These are phyloP conservation scores for Phaeosphaeriaceae sp. DNA, from an alignment of 2,329 filamentous ascomycete genomes.

Conservation along the genomic window DNA sequence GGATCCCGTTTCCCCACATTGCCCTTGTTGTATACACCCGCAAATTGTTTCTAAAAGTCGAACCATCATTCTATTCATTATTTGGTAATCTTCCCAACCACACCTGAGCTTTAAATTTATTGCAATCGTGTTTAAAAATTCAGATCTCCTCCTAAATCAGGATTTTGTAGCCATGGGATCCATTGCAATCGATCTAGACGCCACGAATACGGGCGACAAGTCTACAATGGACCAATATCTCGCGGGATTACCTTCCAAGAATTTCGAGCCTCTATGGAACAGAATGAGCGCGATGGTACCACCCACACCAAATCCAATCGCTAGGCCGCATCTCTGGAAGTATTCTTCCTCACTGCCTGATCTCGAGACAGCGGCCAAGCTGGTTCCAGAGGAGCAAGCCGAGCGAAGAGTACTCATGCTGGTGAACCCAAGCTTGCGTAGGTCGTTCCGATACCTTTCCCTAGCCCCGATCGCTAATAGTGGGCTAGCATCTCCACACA, in stretches of 20 bases:
- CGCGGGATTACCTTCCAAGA: neutral
- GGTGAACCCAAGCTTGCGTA: constrained; percentile 41
- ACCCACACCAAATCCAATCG: constrained; percentile 12
- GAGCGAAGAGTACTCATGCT: constrained; percentile 52
- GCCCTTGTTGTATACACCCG: neutral
- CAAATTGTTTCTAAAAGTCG: neutral
- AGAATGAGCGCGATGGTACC: constrained; percentile 15
- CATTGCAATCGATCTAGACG: neutral
- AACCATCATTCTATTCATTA: neutral
- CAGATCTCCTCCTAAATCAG: neutral
- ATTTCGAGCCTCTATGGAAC: constrained; percentile 12
- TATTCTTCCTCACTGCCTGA: constrained; percentile 26
- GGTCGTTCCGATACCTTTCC: neutral
- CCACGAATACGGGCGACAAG: neutral
- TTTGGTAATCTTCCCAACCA: neutral
- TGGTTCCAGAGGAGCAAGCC: constrained; percentile 48
- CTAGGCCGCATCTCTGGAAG: constrained; percentile 8
- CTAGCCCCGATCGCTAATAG: neutral
- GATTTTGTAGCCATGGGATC: neutral
- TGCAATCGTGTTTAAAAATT: neutral
- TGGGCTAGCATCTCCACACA: constrained; percentile 25
- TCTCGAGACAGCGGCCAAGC: constrained; percentile 44
- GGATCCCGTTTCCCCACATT: neutral
- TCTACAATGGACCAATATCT: neutral
- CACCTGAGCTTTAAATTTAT: neutral